Percentiles rank a stretch among this genome's conserved stretches.
Conservation (phyloP, 2,329 filamentous ascomycete genomes). For the Cryphonectria carpinicola region DNA sequence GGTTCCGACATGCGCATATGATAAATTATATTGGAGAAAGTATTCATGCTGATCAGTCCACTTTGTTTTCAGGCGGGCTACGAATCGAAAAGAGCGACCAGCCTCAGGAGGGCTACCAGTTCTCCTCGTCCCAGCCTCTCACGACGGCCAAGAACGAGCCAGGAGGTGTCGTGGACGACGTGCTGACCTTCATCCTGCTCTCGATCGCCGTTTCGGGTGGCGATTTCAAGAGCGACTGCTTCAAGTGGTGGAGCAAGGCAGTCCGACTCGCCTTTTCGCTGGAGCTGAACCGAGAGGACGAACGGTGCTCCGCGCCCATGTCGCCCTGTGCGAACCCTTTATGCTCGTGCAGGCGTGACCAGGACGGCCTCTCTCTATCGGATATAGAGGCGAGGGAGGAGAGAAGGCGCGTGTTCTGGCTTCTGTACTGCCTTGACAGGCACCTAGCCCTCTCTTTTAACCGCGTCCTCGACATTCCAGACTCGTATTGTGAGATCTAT, state of each 20-base stretch:
- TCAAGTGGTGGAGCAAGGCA: constrained; percentile 53
- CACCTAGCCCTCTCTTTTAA: constrained; percentile 54
- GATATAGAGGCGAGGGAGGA: constrained; percentile 50
- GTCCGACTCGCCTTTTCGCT: constrained; percentile 43
- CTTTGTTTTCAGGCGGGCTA: constrained; percentile 36
- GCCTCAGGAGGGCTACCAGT: constrained; percentile 34
- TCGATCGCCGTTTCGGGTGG: constrained; percentile 51
- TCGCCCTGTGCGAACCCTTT: constrained; percentile 39
- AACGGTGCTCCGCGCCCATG: constrained; percentile 33
- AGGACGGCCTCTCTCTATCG: constrained; percentile 33
- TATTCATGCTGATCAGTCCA: not conserved
- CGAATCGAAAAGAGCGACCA: constrained; percentile 38
- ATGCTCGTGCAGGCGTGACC: constrained; percentile 38
- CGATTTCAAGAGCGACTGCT: constrained; percentile 53
- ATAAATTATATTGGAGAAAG: not conserved
- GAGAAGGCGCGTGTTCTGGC: constrained; percentile 51
- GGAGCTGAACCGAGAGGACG: constrained; percentile 45
- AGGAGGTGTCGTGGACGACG: constrained; percentile 44
- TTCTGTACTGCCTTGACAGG: constrained; percentile 51
- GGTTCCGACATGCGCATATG: too few relatives aligned
- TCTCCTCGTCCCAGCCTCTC: constrained; percentile 34
- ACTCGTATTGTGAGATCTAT: constrained; percentile 50
- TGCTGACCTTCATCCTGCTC: constrained; percentile 50
- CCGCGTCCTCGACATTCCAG: constrained; percentile 46
- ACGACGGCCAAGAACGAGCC: constrained; percentile 42